These are phyloP conservation scores for Trichoderma erinaceum DNA, from an alignment of 495 filamentous ascomycete genomes.

Conservation along the genomic window DNA sequence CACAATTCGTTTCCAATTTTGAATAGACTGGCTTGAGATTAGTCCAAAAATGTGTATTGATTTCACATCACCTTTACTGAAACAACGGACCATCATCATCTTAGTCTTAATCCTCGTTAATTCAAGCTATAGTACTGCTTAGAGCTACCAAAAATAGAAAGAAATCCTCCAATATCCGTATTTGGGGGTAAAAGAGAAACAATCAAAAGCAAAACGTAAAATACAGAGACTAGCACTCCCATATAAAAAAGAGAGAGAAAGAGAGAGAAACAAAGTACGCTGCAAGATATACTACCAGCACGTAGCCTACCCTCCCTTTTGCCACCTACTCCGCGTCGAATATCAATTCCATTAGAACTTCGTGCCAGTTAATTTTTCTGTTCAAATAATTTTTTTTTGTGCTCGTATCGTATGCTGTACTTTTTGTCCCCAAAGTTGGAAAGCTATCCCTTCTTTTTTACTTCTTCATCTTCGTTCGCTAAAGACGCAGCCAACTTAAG, in stretches of 20 bases:
- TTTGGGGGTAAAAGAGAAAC: background rate
- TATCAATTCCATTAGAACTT: background rate
- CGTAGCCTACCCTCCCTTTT: background rate
- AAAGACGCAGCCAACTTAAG: too few relatives aligned
- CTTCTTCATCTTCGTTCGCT: too few relatives aligned
- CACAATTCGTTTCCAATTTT: background rate
- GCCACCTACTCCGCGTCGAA: background rate
- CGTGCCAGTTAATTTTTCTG: background rate
- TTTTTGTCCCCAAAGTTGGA: too few relatives aligned
- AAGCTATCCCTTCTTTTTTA: too few relatives aligned
- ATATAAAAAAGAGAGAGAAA: background rate
- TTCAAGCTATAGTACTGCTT: background rate
- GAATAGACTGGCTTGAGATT: too few relatives aligned
- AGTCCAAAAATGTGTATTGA: too few relatives aligned
- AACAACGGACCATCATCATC: too few relatives aligned
- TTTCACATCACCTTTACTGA: background rate
- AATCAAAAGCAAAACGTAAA: background rate
- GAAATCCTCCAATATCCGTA: background rate
- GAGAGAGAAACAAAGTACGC: background rate
- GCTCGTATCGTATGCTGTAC: background rate
- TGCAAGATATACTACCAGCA: conserved; percentile 2
- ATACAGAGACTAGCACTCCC: background rate
- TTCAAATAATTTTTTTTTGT: background rate
- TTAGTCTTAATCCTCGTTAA: background rate
- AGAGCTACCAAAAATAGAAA: background rate